Base-by-base conservation (phyloP, 1,284 basidiomycete genomes). In the Testicularia cyperi region DNA sequence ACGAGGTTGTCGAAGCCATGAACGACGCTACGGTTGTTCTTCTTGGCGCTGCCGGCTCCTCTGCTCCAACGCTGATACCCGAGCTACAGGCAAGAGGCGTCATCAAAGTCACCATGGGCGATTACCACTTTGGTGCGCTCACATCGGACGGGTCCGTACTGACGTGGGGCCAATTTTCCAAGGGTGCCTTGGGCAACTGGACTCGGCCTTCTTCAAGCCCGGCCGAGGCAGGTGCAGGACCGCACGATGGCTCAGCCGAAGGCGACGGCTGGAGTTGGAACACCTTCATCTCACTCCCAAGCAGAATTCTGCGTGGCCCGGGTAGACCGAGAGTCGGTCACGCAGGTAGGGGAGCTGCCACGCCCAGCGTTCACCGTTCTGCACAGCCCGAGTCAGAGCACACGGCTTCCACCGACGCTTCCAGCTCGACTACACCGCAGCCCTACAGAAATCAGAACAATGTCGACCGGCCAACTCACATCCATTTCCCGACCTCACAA, bases 121-220 rank as follows among this genome's bases (percentile, higher is more conserved):
- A 95, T 77, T 92, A 91, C 76, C 91, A 95, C 78, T 85, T 81
- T 67, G 88, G 85, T 20, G 90, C 92, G 0, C 80, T 95, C 54
- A 91, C 89, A 1, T 80, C 83, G 29, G 77, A 81, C 20, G 92
- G 91, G 12, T 83, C 85, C 62, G 80, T 94, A 19, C 79, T 87
- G 29, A 88, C 89, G 6, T 96, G 91, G 90, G 92, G 92, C 13
- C 68, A 79, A 29, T 89, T 85, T 74, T 85, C 84, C 16, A 77
- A 79, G 23, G 90, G 91, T 18, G 90, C 90, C 3, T 80, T 92
- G 27, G 91, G 91, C 1, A 81, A 92, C 2, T 90, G 89, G 13
- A 16, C 9, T 5, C 15, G 30, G 1, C 49, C 51, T 2, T 47
- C 32, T 13, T n/a, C n/a, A n/a, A n/a, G n/a, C n/a, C n/a, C n/a